Conservation (phyloP, 108 stramenopile genomes). For the Pseudonitzschia multiseries region DNA sequence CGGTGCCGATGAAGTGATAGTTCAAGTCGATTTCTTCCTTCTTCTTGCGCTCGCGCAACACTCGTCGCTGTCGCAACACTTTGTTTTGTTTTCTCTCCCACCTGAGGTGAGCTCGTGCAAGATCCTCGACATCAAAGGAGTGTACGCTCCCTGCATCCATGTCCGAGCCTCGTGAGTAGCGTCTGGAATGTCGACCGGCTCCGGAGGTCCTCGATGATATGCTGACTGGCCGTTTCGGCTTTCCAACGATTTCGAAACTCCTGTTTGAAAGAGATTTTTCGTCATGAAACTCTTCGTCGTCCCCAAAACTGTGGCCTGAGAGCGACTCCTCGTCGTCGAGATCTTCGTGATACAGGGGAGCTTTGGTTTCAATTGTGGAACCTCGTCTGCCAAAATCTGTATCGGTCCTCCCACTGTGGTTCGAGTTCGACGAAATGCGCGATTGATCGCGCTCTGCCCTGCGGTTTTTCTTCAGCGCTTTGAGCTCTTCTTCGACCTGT, state of each 20-base stretch:
- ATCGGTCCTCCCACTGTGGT: not conserved
- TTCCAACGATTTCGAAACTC: not conserved
- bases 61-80: constrained; percentile 32
- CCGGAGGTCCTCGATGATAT: no score
- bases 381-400: not conserved
- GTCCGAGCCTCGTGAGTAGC: no score
- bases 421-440: not conserved
- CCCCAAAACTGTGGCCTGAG: constrained; percentile 25
- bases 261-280: not conserved
- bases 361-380: not conserved
- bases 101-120: not conserved
- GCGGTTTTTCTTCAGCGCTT: constrained; percentile 1
- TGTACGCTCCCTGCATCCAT: not conserved
- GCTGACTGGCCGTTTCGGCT: no score
- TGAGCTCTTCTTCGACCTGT: constrained; percentile 7
- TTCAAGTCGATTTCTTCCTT: constrained; percentile 8
- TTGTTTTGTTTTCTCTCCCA: constrained; percentile 4
- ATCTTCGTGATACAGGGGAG: not conserved
- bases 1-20: constrained; percentile 26
- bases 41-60: constrained; percentile 25
- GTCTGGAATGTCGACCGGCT: no score
- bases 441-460: not conserved
- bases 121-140: not conserved
- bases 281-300: constrained; percentile 9
- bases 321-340: constrained; percentile 12